Percentiles rank a stretch among this genome's conserved stretches.
Conservation (phyloP, 176 grass and related monocot species). For the Oryza nivara region DNA sequence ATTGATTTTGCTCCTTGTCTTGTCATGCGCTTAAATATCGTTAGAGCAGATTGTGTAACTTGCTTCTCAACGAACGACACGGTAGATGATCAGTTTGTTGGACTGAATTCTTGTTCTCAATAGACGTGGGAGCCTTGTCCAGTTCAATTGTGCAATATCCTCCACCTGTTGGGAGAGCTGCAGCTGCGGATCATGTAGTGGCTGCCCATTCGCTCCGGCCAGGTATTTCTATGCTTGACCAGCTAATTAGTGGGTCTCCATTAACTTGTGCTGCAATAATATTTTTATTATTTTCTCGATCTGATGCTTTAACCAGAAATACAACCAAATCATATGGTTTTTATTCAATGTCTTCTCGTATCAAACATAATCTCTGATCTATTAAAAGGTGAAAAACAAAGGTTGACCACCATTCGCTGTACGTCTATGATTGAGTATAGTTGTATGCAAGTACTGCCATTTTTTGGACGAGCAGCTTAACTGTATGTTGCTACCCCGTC, state of each 20-base stretch:
- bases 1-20: not conserved
- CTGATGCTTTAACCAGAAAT: not conserved
- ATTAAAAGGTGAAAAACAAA: not conserved
- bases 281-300: not conserved
- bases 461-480: not conserved
- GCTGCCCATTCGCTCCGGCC: constrained; percentile 28
- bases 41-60: constrained; percentile 17
- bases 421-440: not conserved
- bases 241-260: constrained; percentile 44
- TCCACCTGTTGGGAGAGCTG: constrained; percentile 15
- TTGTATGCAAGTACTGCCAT: not conserved
- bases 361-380: not conserved
- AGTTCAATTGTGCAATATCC: not conserved
- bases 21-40: not conserved
- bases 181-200: constrained; percentile 37
- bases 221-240: constrained; percentile 38
- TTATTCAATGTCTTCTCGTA: constrained; percentile 3
- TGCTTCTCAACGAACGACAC: not conserved
- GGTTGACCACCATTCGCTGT: not conserved
- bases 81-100: not conserved
- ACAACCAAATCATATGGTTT: not conserved
- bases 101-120: constrained; percentile 15
- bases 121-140: constrained; percentile 33
- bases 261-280: constrained; percentile 27
- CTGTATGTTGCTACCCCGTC: not conserved